A percentile compares a stretch with the other conserved stretches of the same genome.
Conservation (phyloP, 2,329 filamentous ascomycete species). For the Lizonia empirigonia region DNA sequence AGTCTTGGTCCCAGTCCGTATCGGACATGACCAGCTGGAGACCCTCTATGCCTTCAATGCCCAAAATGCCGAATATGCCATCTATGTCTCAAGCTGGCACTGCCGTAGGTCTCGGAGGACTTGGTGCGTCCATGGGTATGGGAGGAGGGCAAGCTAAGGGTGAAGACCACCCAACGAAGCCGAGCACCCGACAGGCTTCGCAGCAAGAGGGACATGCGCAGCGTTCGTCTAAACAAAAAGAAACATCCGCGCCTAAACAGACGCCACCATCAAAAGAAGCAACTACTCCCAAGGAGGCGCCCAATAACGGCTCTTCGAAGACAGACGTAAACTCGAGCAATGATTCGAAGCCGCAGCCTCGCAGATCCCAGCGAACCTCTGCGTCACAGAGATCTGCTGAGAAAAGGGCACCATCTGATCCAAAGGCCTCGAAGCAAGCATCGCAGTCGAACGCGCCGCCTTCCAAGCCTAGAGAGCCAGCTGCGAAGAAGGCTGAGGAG, state of each 20-base stretch:
- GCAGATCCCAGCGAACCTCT: constrained; percentile 13
- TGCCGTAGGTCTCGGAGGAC: constrained; percentile 32
- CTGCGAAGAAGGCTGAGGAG: not conserved
- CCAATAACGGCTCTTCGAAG: constrained; percentile 19
- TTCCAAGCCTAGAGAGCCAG: not conserved
- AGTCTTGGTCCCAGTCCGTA: constrained; percentile 40
- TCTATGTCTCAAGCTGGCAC: constrained; percentile 19
- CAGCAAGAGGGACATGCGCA: constrained; percentile 16
- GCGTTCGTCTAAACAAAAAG: constrained; percentile 1
- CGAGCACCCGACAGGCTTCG: constrained; percentile 15
- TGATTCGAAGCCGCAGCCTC: constrained; percentile 4
- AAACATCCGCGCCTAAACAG: constrained; percentile 12
- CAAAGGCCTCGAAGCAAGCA: not conserved
- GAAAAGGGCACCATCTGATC: not conserved
- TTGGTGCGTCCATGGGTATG: constrained; percentile 35
- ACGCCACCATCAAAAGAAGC: constrained; percentile 22
- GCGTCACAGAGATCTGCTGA: not conserved
- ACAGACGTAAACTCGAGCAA: not conserved
- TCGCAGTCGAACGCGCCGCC: not conserved
- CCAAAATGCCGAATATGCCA: constrained; percentile 36
- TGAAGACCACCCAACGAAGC: constrained; percentile 11
- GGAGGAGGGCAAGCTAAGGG: constrained; percentile 21
- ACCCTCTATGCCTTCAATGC: constrained; percentile 35
- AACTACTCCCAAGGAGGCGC: constrained; percentile 21
- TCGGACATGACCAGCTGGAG: constrained; percentile 44